A percentile compares a stretch with the other conserved stretches of the same genome.
Evolutionary conservation across 2,329 filamentous ascomycete genomes (phyloP).

Genomic region (Bipolaris sorokiniana): DNA sequence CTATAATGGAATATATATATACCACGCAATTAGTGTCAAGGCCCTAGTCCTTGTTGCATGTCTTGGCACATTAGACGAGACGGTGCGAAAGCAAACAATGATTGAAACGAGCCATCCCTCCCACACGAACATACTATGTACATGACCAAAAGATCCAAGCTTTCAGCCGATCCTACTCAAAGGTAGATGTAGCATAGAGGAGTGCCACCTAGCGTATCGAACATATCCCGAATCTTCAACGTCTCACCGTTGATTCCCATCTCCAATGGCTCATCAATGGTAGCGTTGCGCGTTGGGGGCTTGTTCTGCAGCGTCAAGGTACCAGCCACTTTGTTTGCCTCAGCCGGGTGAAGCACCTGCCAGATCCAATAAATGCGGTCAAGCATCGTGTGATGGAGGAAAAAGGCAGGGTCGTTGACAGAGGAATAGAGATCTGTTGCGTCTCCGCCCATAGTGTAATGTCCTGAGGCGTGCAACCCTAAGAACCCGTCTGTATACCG

Average conservation of each 20-base stretch:
- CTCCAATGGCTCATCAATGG: constrained; percentile 10
- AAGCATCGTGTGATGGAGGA: constrained; percentile 10
- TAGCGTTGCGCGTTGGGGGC: constrained; percentile 8
- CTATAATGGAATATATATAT: too few relatives aligned
- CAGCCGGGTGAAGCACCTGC: constrained; percentile 8
- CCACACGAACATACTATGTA: too few relatives aligned
- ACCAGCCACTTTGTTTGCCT: constrained; percentile 10
- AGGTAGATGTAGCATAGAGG: constrained; percentile 7
- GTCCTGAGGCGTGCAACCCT: constrained; percentile 7
- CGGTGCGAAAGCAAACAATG: background rate
- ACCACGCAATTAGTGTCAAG: background rate
- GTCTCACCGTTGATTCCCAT: constrained; percentile 7
- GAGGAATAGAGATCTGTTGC: constrained; percentile 9
- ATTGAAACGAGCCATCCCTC: too few relatives aligned
- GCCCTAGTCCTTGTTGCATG: background rate
- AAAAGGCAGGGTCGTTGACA: constrained; percentile 11
- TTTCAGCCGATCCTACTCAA: background rate
- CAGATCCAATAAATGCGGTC: constrained; percentile 11
- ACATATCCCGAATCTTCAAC: constrained; percentile 7
- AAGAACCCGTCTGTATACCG: constrained; percentile 7
- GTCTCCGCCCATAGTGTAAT: constrained; percentile 8
- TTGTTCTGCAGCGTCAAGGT: constrained; percentile 6
- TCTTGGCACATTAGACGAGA: background rate
- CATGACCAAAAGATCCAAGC: too few relatives aligned
- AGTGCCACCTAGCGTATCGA: constrained; percentile 7